phyloP scores from a whole-genome alignment of 768 basidiomycete species.

The Neoboletus subvelutipes region DNA sequence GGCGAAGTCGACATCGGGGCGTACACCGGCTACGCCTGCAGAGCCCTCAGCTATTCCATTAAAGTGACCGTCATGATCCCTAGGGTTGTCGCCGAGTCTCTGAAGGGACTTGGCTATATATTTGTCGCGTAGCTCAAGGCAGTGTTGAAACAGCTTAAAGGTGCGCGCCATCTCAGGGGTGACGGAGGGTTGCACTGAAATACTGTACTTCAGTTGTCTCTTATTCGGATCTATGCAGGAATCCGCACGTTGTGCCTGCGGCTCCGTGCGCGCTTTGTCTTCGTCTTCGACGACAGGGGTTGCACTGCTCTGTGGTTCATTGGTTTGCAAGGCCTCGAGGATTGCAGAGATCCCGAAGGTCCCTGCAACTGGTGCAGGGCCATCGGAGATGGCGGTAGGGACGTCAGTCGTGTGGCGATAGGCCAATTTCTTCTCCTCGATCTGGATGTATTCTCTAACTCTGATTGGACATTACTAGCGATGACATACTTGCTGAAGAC shows the following conservation, averaged over 20 bases:
- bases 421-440: slow-evolving; percentile 71
- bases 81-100: slow-evolving; percentile 91
- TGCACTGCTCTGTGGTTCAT: slow-evolving; percentile 11
- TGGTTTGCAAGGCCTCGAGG: slow-evolving; percentile 26
- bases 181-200: slow-evolving; percentile 25
- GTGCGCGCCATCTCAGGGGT: slow-evolving; percentile 51
- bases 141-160: slow-evolving; percentile 74
- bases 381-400: slow-evolving; percentile 23
- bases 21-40: slow-evolving; percentile 65
- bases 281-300: slow-evolving; percentile 36
- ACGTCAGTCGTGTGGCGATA: slow-evolving; percentile 64
- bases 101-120: slow-evolving; percentile 89
- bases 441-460: slow-evolving; percentile 40
- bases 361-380: slow-evolving; percentile 34
- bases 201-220: slow-evolving; percentile 3
- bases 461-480: not conserved
- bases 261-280: slow-evolving; percentile 34
- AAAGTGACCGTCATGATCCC: slow-evolving; percentile 83
- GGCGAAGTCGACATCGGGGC: slow-evolving; percentile 53
- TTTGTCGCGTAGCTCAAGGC: slow-evolving; percentile 92
- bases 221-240: not conserved
- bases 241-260: slow-evolving; percentile 33
- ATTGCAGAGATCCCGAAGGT: slow-evolving; percentile 42
- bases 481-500: slow-evolving; percentile 62
- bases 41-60: slow-evolving; percentile 60